These are phyloP conservation scores for Trametes polyzona DNA, from an alignment of 1,284 basidiomycete genomes.

Conservation along the genomic window DNA sequence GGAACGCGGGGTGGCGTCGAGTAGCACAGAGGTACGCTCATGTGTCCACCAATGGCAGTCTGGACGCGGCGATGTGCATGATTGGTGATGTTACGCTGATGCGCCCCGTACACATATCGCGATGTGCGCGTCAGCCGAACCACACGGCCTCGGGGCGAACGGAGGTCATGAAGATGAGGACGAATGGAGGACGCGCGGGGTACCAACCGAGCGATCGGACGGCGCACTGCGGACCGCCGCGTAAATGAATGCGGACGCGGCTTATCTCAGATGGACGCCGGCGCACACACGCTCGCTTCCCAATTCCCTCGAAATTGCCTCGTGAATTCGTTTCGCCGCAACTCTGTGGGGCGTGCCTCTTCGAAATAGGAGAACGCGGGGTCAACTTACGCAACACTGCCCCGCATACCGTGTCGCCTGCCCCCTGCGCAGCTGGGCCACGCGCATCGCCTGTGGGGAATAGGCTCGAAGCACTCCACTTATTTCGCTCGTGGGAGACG, in stretches of 20 bases:
- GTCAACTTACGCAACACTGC: not conserved
- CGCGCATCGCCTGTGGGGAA: not conserved
- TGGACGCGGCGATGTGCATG: constrained; percentile 9
- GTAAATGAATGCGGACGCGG: constrained; percentile 5
- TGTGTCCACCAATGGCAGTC: constrained; percentile 13
- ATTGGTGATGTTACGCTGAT: constrained; percentile 13
- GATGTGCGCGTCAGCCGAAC: not conserved
- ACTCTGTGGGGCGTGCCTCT: not conserved
- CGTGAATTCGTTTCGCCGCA: not conserved
- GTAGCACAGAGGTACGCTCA: constrained; percentile 12
- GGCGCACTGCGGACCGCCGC: constrained; percentile 12
- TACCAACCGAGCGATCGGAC: not conserved
- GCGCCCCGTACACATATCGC: not conserved
- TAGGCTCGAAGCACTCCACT: not conserved
- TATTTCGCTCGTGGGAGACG: not conserved
- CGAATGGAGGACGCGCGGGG: not conserved
- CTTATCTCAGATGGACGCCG: constrained; percentile 13
- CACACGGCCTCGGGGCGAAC: not conserved
- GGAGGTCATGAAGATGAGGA: not conserved
- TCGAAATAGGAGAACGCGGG: not conserved
- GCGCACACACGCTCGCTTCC: not conserved
- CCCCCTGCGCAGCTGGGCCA: too few relatives aligned
- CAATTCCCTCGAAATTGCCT: not conserved
- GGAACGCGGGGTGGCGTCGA: constrained; percentile 18
- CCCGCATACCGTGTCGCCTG: too few relatives aligned